phyloP scores from a whole-genome alignment of 768 basidiomycete species.

The Crucibulum laeve region DNA sequence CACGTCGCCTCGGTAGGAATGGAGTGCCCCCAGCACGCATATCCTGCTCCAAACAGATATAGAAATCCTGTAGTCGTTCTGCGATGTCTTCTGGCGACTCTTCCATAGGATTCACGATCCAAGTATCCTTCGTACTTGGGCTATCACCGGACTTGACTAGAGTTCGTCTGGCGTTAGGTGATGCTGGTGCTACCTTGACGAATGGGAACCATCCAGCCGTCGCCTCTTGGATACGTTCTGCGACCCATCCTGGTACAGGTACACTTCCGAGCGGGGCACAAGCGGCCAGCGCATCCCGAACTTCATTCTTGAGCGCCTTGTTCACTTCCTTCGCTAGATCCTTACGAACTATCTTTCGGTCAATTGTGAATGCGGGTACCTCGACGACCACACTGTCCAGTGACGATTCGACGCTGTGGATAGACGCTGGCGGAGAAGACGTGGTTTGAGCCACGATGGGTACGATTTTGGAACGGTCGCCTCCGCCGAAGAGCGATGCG shows the following conservation, averaged over 20 bases:
- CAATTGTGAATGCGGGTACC: conserved; percentile 58
- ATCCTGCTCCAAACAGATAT: conserved; percentile 60
- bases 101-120: conserved; percentile 37
- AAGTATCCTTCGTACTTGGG: conserved; percentile 20
- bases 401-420: conserved; percentile 25
- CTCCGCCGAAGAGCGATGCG: conserved; percentile 66
- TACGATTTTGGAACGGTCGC: conserved; percentile 20
- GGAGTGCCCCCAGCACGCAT: conserved; percentile 38
- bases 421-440: conserved; percentile 22
- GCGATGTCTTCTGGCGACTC: conserved; percentile 49
- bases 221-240: conserved; percentile 55
- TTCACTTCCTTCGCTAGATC: conserved; percentile 54
- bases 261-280: conserved; percentile 26
- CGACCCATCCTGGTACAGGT: conserved; percentile 43
- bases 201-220: conserved; percentile 56
- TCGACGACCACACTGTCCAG: conserved; percentile 39
- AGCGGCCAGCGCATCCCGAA: conserved; percentile 42
- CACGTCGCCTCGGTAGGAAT: conserved; percentile 10
- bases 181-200: conserved; percentile 22
- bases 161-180: conserved; percentile 3
- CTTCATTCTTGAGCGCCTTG: conserved; percentile 48
- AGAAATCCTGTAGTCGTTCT: conserved; percentile 68
- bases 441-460: conserved; percentile 17
- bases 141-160: conserved; percentile 7
- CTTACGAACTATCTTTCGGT: conserved; percentile 43